These are phyloP conservation scores for Aureobasidium vineae DNA, from an alignment of 2,329 filamentous ascomycete species.

Conservation along the genomic window DNA sequence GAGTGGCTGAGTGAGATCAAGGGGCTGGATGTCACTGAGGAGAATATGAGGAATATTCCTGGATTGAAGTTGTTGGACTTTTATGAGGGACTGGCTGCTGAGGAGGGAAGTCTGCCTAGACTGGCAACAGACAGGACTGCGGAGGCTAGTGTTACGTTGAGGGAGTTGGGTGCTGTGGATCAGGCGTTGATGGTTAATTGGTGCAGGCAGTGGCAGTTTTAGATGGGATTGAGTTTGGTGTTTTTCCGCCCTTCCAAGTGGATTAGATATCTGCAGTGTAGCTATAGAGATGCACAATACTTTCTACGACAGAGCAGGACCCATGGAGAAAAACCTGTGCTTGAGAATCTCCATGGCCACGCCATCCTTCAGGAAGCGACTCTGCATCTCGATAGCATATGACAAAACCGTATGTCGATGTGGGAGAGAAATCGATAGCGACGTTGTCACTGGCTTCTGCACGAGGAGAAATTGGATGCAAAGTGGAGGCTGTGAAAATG, in stretches of 20 bases:
- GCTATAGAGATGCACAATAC: no score
- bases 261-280: no score
- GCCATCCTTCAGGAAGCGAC: no score
- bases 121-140: slow-evolving; percentile 32
- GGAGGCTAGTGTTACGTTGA: slow-evolving; percentile 36
- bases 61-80: slow-evolving; percentile 37
- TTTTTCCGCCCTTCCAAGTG: background rate
- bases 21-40: slow-evolving; percentile 28
- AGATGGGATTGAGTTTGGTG: background rate
- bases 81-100: slow-evolving; percentile 30
- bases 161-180: slow-evolving; percentile 32
- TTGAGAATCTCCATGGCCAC: no score
- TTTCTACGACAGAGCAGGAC: no score
- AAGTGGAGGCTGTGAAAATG: no score
- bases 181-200: slow-evolving; percentile 32
- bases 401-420: no score
- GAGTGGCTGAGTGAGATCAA: slow-evolving; percentile 33
- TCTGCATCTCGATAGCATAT: no score
- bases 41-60: slow-evolving; percentile 32
- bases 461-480: no score
- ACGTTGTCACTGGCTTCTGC: no score
- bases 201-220: slow-evolving; percentile 33
- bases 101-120: slow-evolving; percentile 29
- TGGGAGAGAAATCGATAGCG: no score
- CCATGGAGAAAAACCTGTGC: no score